Percentiles rank a stretch among this genome's conserved stretches.
Conservation (phyloP, 805 yeast genomes). For the Vanderwaltozyma yarrowii region DNA sequence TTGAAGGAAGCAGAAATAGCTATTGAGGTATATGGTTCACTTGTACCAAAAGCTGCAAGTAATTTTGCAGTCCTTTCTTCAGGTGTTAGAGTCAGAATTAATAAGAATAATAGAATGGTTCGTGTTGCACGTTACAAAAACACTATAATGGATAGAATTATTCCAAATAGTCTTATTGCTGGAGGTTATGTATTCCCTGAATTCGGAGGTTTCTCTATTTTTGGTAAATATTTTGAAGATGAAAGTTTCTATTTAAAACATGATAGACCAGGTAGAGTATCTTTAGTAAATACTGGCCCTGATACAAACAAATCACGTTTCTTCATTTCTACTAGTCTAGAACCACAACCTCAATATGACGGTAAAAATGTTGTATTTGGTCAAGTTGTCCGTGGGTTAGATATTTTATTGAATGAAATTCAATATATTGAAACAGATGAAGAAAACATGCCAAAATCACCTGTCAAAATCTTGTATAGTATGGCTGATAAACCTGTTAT, state of each 20-base stretch:
- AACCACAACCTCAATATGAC: constrained; percentile 39
- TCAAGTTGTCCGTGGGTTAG: constrained; percentile 59
- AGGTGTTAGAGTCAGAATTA: constrained; percentile 29
- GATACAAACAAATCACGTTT: constrained; percentile 64
- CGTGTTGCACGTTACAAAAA: constrained; percentile 37
- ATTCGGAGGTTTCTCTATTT: constrained; percentile 69
- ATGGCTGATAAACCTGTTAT: constrained; percentile 17
- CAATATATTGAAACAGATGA: constrained; percentile 42
- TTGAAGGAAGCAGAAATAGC: constrained; percentile 29
- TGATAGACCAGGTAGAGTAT: constrained; percentile 56
- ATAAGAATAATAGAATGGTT: constrained; percentile 6
- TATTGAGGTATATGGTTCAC: constrained; percentile 55
- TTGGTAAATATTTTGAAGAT: constrained; percentile 63
- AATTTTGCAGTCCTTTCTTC: constrained; percentile 46
- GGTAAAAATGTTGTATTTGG: constrained; percentile 70
- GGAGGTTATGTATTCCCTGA: constrained; percentile 82
- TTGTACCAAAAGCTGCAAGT: constrained; percentile 51
- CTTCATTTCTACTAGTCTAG: constrained; percentile 49
- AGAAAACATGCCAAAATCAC: constrained; percentile 4
- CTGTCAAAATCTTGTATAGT: constrained; percentile 30
- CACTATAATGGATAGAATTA: constrained; percentile 64
- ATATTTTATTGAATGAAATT: constrained; percentile 44
- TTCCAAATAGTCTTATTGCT: constrained; percentile 67
- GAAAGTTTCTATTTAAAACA: constrained; percentile 66
- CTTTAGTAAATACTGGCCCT: constrained; percentile 57